phyloP scores from a whole-genome alignment of 2,329 filamentous ascomycete species.

The Colletotrichum sp. region DNA sequence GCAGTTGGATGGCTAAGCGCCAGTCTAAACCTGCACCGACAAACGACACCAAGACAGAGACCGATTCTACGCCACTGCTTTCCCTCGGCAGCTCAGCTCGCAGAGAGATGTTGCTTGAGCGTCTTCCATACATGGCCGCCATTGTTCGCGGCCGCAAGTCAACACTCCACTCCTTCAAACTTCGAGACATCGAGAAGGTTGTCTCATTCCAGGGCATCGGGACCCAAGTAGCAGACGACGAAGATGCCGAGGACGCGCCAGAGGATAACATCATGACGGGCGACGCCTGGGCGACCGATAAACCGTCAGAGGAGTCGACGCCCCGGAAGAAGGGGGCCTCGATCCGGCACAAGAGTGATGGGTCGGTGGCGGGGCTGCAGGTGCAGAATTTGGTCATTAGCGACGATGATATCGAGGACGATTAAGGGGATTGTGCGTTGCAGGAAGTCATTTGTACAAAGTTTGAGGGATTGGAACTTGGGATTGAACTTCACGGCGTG shows the following conservation, averaged over 20 bases:
- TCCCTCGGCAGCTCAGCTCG: constrained; percentile 71
- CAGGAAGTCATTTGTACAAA: background rate
- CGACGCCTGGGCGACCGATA: constrained; percentile 68
- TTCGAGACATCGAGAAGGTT: constrained; percentile 70
- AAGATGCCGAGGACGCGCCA: constrained; percentile 49
- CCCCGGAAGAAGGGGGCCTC: constrained; percentile 52
- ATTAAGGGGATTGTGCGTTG: background rate
- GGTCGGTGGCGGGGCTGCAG: constrained; percentile 45
- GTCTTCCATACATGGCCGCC: constrained; percentile 82
- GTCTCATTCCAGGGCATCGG: constrained; percentile 69
- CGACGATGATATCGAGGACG: constrained; percentile 85
- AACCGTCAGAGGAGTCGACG: constrained; percentile 58
- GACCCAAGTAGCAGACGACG: constrained; percentile 48
- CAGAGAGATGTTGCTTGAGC: constrained; percentile 80
- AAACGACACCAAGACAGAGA: constrained; percentile 1
- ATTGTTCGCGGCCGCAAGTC: constrained; percentile 58
- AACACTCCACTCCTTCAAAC: constrained; percentile 37
- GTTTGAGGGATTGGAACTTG: background rate
- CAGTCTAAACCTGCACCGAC: constrained; percentile 15
- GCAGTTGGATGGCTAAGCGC: constrained; percentile 28
- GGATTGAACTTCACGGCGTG: background rate
- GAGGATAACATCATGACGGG: constrained; percentile 37
- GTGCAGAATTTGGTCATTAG: constrained; percentile 75
- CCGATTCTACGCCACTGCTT: constrained; percentile 46
- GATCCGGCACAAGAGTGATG: constrained; percentile 37